Evolutionary conservation across 139 green algal genomes (phyloP).

Genomic region (Tetradesmus obliquus): DNA sequence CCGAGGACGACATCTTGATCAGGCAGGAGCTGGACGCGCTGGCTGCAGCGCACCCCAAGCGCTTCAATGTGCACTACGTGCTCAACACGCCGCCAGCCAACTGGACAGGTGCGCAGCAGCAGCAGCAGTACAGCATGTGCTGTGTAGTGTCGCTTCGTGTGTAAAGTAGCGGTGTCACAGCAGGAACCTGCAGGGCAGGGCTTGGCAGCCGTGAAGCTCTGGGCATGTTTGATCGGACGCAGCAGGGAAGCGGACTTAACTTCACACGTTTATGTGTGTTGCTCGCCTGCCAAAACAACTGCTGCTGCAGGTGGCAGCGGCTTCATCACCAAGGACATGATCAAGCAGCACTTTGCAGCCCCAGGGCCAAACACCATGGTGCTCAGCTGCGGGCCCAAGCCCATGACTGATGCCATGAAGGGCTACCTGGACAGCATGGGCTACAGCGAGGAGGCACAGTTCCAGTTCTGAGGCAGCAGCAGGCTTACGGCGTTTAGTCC

Average conservation of each 20-base stretch:
- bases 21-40: conserved; percentile 76
- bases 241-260: neutral
- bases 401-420: conserved; percentile 94
- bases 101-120: conserved; percentile 9
- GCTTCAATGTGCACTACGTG: conserved; percentile 55
- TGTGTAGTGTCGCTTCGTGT: neutral
- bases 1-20: conserved; percentile 93
- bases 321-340: conserved; percentile 86
- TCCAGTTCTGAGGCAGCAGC: conserved; percentile 87
- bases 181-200: neutral
- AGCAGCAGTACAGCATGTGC: neutral
- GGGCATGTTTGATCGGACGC: neutral
- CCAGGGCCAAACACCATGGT: conserved; percentile 67
- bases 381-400: conserved; percentile 86
- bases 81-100: conserved; percentile 50
- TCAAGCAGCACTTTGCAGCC: conserved; percentile 72
- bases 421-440: conserved; percentile 79
- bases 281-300: conserved; percentile 48
- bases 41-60: conserved; percentile 59
- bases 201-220: neutral
- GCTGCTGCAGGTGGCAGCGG: conserved; percentile 74
- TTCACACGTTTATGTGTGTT: neutral
- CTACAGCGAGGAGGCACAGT: conserved; percentile 82
- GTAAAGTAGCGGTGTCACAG: neutral
- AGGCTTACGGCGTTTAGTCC: neutral